Base-by-base conservation (phyloP, 768 basidiomycete species). In the Phylloporus sp. region DNA sequence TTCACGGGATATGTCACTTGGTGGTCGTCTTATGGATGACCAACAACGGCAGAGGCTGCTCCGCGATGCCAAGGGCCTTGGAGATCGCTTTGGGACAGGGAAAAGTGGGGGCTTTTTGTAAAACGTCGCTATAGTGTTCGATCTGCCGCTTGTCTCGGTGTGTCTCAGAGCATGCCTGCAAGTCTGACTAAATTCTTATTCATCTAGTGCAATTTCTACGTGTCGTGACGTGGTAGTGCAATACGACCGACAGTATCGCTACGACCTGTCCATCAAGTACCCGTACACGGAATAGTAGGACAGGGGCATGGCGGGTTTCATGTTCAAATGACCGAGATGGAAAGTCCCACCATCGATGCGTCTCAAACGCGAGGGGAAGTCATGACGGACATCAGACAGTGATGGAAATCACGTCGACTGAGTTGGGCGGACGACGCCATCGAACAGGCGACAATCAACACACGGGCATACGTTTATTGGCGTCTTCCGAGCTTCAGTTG, bases 11-110 rank as follows among this genome's bases (percentile, higher is more conserved):
- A 96, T 99, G 93, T 78, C 77, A 3, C 57, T 95, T 4, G 83
- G 84, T 2, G 94, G 95, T 13, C 72, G 89, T 40, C 71, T 96
- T 24, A 87, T 99, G 89, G 92, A 90, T 58, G 94, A 96, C 49
- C 76, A 73, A 36, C 83, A 88, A 61, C 75, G 95, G 51, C 74
- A 78, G 44, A 82, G 81, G 59, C 73, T 90, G 64, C 74, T 98
- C 58, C 78, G 75, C 46, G 93, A 97, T 53, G 85, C 92, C 10
- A 81, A 79, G 51, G 81, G 83, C 6, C 71, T 97, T 14, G 82
- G 86, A 26, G 89, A 90, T 59, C 72, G 91, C 43, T 97, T 97
- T 61, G 89, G 89, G 14, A 69, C 76, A 34, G 83, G 84, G 3
- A 82, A 75, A 57, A 77, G 74, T 44, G 86, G 86, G 3, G 79